Conservation (phyloP, 1,284 basidiomycete species). For the Prillingera fragicola region DNA sequence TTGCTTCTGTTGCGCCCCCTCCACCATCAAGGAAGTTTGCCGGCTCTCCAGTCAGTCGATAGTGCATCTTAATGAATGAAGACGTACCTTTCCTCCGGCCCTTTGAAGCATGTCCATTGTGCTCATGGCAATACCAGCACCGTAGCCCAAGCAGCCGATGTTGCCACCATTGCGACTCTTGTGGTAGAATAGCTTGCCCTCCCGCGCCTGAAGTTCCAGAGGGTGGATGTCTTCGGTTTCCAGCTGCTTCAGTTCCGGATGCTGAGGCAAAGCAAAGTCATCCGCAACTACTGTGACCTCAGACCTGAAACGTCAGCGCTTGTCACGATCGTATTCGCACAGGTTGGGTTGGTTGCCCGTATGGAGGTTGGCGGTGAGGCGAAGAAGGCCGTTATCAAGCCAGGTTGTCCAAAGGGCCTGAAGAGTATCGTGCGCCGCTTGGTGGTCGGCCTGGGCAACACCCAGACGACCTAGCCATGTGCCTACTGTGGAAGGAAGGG, state of each 20-base stretch:
- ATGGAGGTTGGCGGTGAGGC: slow-evolving; percentile 10
- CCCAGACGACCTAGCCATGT: slow-evolving; percentile 11
- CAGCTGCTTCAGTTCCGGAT: neutral
- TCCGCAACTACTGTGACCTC: slow-evolving; percentile 8
- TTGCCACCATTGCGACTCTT: slow-evolving; percentile 14
- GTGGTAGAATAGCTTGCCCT: slow-evolving; percentile 19
- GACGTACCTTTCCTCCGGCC: slow-evolving; percentile 13
- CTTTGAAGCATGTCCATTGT: slow-evolving; percentile 24
- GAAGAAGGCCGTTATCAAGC: slow-evolving; percentile 14
- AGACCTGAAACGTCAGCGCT: neutral
- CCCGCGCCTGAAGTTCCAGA: slow-evolving; percentile 13
- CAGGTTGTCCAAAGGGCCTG: slow-evolving; percentile 14
- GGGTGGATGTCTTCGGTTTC: slow-evolving; percentile 8
- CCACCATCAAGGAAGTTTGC: slow-evolving; percentile 32
- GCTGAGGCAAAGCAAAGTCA: slow-evolving; percentile 4
- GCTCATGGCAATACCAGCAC: slow-evolving; percentile 24
- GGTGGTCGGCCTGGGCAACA: slow-evolving; percentile 1
- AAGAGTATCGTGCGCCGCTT: slow-evolving; percentile 3
- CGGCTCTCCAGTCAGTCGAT: slow-evolving; percentile 7
- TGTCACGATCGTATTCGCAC: neutral
- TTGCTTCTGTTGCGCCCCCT: slow-evolving; percentile 27
- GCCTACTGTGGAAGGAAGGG: slow-evolving; percentile 7
- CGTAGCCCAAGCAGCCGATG: slow-evolving; percentile 20
- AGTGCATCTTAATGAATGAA: too few relatives aligned
- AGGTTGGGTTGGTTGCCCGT: neutral